A percentile compares a stretch with the other conserved stretches of the same genome.
Conservation (phyloP, 257 asterid genomes). For the Nicotiana noctiflora region DNA sequence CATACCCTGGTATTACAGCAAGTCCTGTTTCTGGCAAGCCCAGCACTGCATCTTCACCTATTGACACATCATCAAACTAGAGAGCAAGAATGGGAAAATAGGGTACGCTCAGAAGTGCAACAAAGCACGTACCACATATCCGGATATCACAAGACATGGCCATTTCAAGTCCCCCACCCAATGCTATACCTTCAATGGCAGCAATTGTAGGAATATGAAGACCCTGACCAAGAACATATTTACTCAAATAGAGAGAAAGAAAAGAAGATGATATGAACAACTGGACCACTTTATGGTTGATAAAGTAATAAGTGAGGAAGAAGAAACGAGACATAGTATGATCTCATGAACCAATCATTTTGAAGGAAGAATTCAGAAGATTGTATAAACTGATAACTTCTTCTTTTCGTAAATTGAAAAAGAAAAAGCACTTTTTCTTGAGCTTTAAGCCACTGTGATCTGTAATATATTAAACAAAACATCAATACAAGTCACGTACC, state of each 20-base stretch:
- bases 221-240: conserved; percentile 34
- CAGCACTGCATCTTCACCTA: conserved; percentile 77
- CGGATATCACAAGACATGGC: conserved; percentile 94
- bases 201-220: conserved; percentile 83
- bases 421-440: not conserved
- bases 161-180: conserved; percentile 98
- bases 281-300: not conserved
- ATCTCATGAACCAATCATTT: not conserved
- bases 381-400: not conserved
- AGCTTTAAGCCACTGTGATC: conserved; percentile 4
- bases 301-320: not conserved
- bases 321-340: not conserved
- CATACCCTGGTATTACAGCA: conserved; percentile 93
- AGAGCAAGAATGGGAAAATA: conserved; percentile 1
- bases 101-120: not conserved
- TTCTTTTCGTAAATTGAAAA: not conserved
- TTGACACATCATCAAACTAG: conserved; percentile 13
- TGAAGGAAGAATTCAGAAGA: not conserved
- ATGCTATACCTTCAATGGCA: conserved; percentile 82
- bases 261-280: not conserved
- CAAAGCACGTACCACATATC: conserved; percentile 55
- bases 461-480: not conserved
- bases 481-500: conserved; percentile 33
- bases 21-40: conserved; percentile 98
- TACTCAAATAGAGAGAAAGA: not conserved